phyloP scores from a whole-genome alignment of 2,329 filamentous ascomycete species.

The Chaetoscypha palmicola region DNA sequence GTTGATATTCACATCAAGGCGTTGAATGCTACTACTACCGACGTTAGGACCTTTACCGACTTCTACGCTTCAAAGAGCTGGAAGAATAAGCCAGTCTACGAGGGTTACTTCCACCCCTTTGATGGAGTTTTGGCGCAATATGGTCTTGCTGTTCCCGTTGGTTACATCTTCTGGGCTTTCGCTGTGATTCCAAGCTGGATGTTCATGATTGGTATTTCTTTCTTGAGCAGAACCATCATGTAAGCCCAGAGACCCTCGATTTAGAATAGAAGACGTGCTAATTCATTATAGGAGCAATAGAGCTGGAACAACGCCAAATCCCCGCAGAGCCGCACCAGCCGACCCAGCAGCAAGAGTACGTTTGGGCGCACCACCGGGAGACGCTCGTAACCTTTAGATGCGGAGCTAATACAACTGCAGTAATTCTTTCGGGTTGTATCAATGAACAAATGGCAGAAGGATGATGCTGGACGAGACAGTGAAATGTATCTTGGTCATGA shows the following conservation, averaged over 20 bases:
- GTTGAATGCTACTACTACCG: conserved; percentile 64
- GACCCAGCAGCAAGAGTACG: conserved; percentile 18
- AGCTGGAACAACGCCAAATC: conserved; percentile 8
- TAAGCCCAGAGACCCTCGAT: conserved; percentile 40
- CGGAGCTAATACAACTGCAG: conserved; percentile 13
- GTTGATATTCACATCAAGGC: conserved; percentile 58
- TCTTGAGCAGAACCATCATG: conserved; percentile 70
- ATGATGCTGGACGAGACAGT: conserved; percentile 1
- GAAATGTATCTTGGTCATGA: conserved; percentile 4
- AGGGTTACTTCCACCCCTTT: conserved; percentile 71
- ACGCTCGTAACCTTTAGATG: conserved; percentile 14
- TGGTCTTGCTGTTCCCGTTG: conserved; percentile 55
- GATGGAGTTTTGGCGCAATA: conserved; percentile 59
- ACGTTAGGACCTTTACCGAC: conserved; percentile 54
- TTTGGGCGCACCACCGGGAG: conserved; percentile 22
- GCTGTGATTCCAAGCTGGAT: conserved; percentile 65
- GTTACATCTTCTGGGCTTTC: conserved; percentile 61
- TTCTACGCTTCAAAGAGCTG: conserved; percentile 50
- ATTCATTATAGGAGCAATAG: conserved; percentile 24
- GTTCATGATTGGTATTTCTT: conserved; percentile 69
- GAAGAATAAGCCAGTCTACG: conserved; percentile 41
- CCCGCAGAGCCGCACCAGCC: conserved; percentile 14
- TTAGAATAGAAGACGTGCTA: conserved; percentile 19
- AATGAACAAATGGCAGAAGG: conserved; percentile 2
- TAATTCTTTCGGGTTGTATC: conserved; percentile 10